Conservation (phyloP, 257 asterid genomes). For the Nicotiana benthamiana region DNA sequence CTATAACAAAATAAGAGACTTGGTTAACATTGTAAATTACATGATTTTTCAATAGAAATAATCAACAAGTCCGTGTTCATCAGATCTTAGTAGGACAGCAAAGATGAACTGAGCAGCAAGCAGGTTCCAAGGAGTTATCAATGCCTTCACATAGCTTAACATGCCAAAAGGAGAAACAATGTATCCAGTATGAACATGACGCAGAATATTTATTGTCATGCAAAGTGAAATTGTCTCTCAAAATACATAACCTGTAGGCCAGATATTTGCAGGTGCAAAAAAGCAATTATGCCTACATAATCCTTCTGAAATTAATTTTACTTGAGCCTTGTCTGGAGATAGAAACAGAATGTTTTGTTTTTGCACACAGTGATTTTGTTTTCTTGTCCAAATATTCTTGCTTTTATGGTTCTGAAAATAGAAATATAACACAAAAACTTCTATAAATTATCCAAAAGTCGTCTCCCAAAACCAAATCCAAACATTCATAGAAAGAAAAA, state of each 20-base stretch:
- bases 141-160: not conserved
- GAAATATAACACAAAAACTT: not conserved
- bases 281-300: not conserved
- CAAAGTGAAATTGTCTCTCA: not conserved
- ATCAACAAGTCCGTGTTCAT: not conserved
- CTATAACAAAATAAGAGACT: slow-evolving; percentile 27
- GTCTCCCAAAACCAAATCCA: not conserved
- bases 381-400: not conserved
- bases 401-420: not conserved
- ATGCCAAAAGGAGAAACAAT: not conserved
- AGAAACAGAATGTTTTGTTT: not conserved
- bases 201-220: not conserved
- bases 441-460: not conserved
- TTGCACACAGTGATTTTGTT: not conserved
- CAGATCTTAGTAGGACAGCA: not conserved
- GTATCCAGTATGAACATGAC: not conserved
- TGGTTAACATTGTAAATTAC: slow-evolving; percentile 8
- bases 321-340: not conserved
- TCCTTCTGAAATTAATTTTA: not conserved
- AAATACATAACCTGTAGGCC: not conserved
- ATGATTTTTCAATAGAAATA: not conserved
- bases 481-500: not conserved
- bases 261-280: not conserved
- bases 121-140: not conserved
- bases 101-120: not conserved